A percentile compares a stretch with the other conserved stretches of the same genome.
Conservation (phyloP, 805 yeast species). For the Candida hispaniensis region DNA sequence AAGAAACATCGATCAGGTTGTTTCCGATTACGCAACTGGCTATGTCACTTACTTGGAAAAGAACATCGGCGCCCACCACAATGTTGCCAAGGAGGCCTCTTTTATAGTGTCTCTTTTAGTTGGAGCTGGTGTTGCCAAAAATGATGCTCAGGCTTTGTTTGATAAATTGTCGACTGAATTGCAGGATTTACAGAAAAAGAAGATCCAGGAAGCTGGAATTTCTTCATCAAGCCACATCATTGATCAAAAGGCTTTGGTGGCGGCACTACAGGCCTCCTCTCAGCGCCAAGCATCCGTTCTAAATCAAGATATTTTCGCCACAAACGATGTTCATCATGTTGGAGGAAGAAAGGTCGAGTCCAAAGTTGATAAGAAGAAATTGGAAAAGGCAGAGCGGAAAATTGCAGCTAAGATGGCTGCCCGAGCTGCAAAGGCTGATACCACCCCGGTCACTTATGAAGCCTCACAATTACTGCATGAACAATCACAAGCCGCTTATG, state of each 20-base stretch:
- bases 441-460: constrained; percentile 34
- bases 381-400: constrained; percentile 94
- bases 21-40: constrained; percentile 85
- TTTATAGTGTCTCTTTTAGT: constrained; percentile 56
- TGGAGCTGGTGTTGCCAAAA: constrained; percentile 72
- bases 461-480: constrained; percentile 81
- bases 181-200: constrained; percentile 47
- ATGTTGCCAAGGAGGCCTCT: constrained; percentile 53
- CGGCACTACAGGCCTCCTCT: constrained; percentile 30
- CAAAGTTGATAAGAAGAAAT: constrained; percentile 89
- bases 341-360: constrained; percentile 87
- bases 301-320: constrained; percentile 71
- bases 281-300: constrained; percentile 61
- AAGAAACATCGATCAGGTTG: constrained; percentile 76
- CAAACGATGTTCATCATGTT: constrained; percentile 71
- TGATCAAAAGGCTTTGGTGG: constrained; percentile 52
- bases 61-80: constrained; percentile 61
- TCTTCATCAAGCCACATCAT: constrained; percentile 86
- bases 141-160: constrained; percentile 47
- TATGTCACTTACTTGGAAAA: constrained; percentile 70
- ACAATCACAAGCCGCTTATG: constrained; percentile 62
- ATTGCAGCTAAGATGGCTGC: constrained; percentile 96
- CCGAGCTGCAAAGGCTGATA: constrained; percentile 41
- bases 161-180: constrained; percentile 38
- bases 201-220: constrained; percentile 60